Evolutionary conservation across 2,329 filamentous ascomycete species (phyloP).

Genomic region (Claviceps paspali): DNA sequence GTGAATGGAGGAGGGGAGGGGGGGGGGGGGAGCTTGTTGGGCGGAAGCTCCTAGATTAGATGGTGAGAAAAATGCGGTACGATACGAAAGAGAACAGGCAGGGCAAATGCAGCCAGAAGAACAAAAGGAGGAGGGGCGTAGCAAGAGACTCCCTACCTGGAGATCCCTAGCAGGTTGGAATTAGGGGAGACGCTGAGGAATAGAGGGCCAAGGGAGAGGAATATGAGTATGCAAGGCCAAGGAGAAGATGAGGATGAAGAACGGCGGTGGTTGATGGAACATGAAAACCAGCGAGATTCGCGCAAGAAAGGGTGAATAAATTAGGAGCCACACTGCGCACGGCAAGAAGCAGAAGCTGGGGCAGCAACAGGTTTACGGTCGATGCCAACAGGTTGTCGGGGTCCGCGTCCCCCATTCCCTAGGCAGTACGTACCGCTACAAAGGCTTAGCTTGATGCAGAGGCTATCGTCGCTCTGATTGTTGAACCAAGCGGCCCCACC

Average conservation of each 20-base stretch:
- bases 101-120: slow-evolving; percentile 5
- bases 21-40: slow-evolving; percentile 2
- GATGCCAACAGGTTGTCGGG: slow-evolving; percentile 1
- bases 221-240: neutral
- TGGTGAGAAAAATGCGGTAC: slow-evolving; percentile 7
- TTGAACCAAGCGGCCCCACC: slow-evolving; percentile 21
- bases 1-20: too few species aligned
- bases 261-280: slow-evolving; percentile 1
- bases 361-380: neutral
- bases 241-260: neutral
- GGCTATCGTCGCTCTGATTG: slow-evolving; percentile 18
- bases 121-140: slow-evolving; percentile 10
- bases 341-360: neutral
- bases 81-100: slow-evolving; percentile 7
- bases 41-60: slow-evolving; percentile 9
- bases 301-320: neutral
- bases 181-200: neutral
- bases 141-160: slow-evolving; percentile 13
- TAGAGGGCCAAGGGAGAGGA: neutral
- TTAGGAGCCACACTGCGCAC: neutral
- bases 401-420: neutral
- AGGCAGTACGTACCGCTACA: slow-evolving; percentile 5
- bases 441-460: neutral
- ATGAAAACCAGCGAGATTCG: neutral
- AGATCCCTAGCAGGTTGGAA: slow-evolving; percentile 7